These are phyloP conservation scores for Hirschfeldia incana DNA, from an alignment of 345 rosid genomes.

Conservation along the genomic window DNA sequence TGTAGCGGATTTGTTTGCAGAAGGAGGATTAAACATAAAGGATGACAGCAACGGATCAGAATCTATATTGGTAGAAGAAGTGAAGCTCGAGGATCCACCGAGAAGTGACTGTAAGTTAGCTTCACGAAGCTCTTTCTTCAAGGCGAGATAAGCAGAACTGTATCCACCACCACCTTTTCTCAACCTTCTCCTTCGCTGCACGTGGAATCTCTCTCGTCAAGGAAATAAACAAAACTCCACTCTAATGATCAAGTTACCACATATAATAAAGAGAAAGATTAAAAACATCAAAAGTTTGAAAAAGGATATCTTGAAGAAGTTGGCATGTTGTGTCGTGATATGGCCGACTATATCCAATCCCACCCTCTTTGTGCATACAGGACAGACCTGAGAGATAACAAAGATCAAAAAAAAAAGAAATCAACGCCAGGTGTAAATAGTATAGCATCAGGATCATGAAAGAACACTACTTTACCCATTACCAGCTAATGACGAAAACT, in stretches of 20 bases:
- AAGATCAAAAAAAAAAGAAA: neutral
- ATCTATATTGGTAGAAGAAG: conserved; percentile 57
- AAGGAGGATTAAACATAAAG: conserved; percentile 46
- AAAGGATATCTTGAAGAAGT: conserved; percentile 77
- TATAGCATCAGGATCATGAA: conserved; percentile 18
- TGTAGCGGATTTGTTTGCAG: conserved; percentile 23
- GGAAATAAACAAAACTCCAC: conserved; percentile 44
- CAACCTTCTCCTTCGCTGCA: conserved; percentile 71
- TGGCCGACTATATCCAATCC: conserved; percentile 75
- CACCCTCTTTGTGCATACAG: conserved; percentile 70
- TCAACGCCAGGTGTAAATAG: neutral
- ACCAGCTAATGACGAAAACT: conserved; percentile 19
- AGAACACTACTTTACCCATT: conserved; percentile 32
- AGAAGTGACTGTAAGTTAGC: conserved; percentile 67
- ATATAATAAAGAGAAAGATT: neutral
- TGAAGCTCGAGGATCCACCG: conserved; percentile 57
- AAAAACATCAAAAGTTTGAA: neutral
- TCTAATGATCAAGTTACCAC: neutral
- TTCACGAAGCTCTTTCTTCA: conserved; percentile 72
- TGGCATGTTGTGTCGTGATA: conserved; percentile 70
- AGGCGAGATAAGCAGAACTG: conserved; percentile 53
- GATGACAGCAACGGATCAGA: conserved; percentile 74
- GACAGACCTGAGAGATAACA: conserved; percentile 59
- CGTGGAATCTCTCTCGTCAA: conserved; percentile 52
- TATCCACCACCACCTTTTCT: conserved; percentile 55